Evolutionary conservation across 371 early-diverging fungal species (phyloP).

Genomic region (Mortierella sp.): DNA sequence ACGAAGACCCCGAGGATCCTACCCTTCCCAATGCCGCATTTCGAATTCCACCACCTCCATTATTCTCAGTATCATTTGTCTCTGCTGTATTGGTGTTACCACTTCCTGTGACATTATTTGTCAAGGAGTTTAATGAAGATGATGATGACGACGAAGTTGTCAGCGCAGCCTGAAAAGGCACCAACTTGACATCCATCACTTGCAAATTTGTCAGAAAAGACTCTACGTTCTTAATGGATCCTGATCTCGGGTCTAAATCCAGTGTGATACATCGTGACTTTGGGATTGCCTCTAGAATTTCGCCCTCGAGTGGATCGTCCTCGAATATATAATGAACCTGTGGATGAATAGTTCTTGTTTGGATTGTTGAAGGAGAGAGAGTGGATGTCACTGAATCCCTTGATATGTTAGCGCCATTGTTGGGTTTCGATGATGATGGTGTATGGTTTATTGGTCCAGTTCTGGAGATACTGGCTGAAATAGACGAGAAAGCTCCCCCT

Average conservation of each 20-base stretch:
- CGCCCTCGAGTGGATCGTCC: constrained; percentile 38
- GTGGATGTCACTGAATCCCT: not conserved
- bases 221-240: constrained; percentile 41
- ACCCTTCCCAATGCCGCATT: not conserved
- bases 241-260: constrained; percentile 42
- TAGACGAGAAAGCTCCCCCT: not conserved
- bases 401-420: not conserved
- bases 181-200: constrained; percentile 38
- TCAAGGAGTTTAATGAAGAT: not conserved
- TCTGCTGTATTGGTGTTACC: not conserved
- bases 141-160: constrained; percentile 8
- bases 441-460: not conserved
- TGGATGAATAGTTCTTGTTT: constrained; percentile 36
- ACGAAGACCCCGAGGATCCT: constrained; percentile 6
- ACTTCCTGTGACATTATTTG: not conserved
- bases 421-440: not conserved
- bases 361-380: constrained; percentile 5
- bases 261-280: constrained; percentile 39
- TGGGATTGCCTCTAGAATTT: constrained; percentile 41
- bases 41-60: not conserved
- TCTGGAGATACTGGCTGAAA: constrained; percentile 2
- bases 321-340: constrained; percentile 52
- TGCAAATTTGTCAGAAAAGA: constrained; percentile 38
- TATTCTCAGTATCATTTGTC: not conserved
- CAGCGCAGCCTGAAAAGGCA: constrained; percentile 8